These are phyloP conservation scores for Lipomyces chichibuensis DNA, from an alignment of 805 yeast species.

Conservation along the genomic window DNA sequence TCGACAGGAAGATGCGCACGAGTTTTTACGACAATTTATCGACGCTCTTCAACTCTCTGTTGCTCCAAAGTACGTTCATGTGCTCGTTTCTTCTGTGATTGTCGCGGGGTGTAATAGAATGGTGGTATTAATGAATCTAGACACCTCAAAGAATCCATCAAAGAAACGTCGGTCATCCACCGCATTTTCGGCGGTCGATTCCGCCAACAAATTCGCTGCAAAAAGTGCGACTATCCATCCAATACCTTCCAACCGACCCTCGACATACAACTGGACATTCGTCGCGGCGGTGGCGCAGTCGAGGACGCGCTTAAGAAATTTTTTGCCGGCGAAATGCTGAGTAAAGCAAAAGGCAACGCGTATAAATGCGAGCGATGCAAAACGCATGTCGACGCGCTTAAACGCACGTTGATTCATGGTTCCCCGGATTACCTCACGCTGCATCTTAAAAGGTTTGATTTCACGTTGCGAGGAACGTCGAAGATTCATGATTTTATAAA, in stretches of 20 bases:
- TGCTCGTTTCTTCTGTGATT: slow-evolving; percentile 2
- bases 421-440: slow-evolving; percentile 88
- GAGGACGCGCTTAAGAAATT: slow-evolving; percentile 77
- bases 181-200: slow-evolving; percentile 93
- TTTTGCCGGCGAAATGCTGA: slow-evolving; percentile 77
- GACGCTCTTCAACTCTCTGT: slow-evolving; percentile 37
- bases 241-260: slow-evolving; percentile 91
- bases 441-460: slow-evolving; percentile 89
- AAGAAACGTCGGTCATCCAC: slow-evolving; percentile 69
- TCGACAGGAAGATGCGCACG: slow-evolving; percentile 92
- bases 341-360: slow-evolving; percentile 65
- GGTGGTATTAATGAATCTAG: slow-evolving; percentile 6
- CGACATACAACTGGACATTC: slow-evolving; percentile 82
- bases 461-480: slow-evolving; percentile 67
- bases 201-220: slow-evolving; percentile 82
- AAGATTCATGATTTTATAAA: slow-evolving; percentile 86
- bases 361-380: slow-evolving; percentile 89
- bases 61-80: slow-evolving; percentile 23
- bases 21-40: slow-evolving; percentile 58
- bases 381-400: slow-evolving; percentile 72
- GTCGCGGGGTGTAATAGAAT: background rate
- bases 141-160: slow-evolving; percentile 29
- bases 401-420: slow-evolving; percentile 69
- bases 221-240: slow-evolving; percentile 77
- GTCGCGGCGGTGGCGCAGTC: slow-evolving; percentile 53